Base-by-base conservation (phyloP, 2,329 filamentous ascomycete species). In the Ophiosphaerella narmari region DNA sequence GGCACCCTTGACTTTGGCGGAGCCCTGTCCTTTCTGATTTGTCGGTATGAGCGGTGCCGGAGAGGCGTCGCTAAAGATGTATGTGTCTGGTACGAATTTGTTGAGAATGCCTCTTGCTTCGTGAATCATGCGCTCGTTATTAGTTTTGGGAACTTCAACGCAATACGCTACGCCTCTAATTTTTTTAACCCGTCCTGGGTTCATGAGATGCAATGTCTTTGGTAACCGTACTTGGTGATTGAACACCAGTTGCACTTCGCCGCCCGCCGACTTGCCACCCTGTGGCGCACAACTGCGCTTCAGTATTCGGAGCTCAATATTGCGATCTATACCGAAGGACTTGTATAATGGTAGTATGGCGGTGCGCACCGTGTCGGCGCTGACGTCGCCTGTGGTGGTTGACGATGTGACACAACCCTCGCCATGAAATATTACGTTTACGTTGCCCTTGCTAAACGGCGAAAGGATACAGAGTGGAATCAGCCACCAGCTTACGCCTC, bases 71-170 rank as follows among this genome's bases (percentile, higher is more conserved):
- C 84, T 86, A 73, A 86, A 96, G 58, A 99, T 86, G 71, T 97
- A 94, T 37, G 96, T 93, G 69, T 99, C 94, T 6, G 88, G 85
- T 3, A 90, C 87, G 48, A 99, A 82, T 35, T 70, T 68, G 71
- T 99, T 99, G 39, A 99, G 80, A 9, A 99, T 82, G 40, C 91
- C 91, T 62, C 93, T 82, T 9, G 92, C 91, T 2, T 88, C 85
- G 67, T 96, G 90, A 67, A 97, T 99, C 89, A 97, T 95, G 57
- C 94, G 83, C 55, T 88, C 90, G 71, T 97, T 99, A 73, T 97
- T 97, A 42, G 88, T 91, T 0, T 90, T 93, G 9, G 90, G 89
- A 0, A 97, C 92, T 39, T 95, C 94, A 1, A 90, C 91, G 47
- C 89, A 89, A 75, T 97, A 99, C 40, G 94, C 92, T 37, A 99